A percentile compares a stretch with the other conserved stretches of the same genome.
Conservation (phyloP, 192 early-diverging fungal genomes). For the Backusella sp. region DNA sequence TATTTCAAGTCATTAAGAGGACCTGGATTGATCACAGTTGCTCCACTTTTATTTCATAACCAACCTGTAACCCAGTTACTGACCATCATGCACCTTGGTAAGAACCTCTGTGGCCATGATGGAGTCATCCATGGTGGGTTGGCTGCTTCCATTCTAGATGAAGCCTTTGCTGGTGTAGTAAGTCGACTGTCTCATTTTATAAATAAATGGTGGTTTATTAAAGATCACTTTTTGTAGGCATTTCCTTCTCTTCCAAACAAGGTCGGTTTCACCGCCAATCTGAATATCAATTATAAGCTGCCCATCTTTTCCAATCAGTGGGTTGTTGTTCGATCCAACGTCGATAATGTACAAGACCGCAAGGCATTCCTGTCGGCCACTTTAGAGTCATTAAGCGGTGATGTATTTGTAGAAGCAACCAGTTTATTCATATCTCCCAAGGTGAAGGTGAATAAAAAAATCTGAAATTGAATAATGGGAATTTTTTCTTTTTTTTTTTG, state of each 20-base stretch:
- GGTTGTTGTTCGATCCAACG: constrained; percentile 50
- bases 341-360: constrained; percentile 60
- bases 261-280: constrained; percentile 70
- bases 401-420: constrained; percentile 59
- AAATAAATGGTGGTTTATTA: neutral
- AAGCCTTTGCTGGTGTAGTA: constrained; percentile 53
- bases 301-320: constrained; percentile 64
- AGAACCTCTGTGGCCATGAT: constrained; percentile 72
- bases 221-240: neutral
- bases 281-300: constrained; percentile 72
- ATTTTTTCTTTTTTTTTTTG: neutral
- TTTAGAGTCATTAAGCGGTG: constrained; percentile 59
- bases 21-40: constrained; percentile 48
- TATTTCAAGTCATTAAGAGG: constrained; percentile 41
- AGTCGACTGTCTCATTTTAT: neutral
- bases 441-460: neutral
- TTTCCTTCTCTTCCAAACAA: constrained; percentile 61
- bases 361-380: constrained; percentile 66
- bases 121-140: constrained; percentile 80
- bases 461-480: neutral
- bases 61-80: constrained; percentile 42
- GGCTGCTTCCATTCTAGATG: constrained; percentile 71
- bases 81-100: constrained; percentile 66
- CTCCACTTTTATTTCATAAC: constrained; percentile 53
- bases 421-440: constrained; percentile 61